These are phyloP conservation scores for Starmerella tilneyi DNA, from an alignment of 805 yeast species.

Conservation along the genomic window DNA sequence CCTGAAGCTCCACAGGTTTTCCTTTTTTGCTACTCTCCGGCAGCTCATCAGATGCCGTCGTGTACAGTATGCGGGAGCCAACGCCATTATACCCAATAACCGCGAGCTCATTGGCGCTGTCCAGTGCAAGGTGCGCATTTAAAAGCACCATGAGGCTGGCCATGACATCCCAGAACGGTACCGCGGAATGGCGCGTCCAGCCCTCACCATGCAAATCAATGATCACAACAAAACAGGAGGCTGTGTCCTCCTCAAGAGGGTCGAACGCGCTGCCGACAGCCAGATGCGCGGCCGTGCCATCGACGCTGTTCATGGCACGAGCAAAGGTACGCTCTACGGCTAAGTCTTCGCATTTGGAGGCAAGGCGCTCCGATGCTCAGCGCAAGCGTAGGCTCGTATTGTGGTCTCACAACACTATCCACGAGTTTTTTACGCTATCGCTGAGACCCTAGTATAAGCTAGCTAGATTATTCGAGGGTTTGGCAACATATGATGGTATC, in stretches of 20 bases:
- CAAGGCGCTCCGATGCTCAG: too few species aligned
- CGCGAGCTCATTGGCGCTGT: constrained; percentile 74
- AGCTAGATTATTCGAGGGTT: too few species aligned
- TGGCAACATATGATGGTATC: too few species aligned
- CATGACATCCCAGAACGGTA: constrained; percentile 46
- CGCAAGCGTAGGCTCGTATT: too few species aligned
- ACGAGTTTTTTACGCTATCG: too few species aligned
- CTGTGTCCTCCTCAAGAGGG: constrained; percentile 47
- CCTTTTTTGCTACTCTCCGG: not conserved
- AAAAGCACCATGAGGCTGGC: constrained; percentile 62
- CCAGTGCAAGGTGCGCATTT: constrained; percentile 79
- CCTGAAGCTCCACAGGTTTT: constrained; percentile 29
- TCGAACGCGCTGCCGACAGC: constrained; percentile 15
- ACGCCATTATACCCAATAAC: constrained; percentile 63
- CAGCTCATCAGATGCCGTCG: constrained; percentile 29
- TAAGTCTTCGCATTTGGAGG: too few species aligned
- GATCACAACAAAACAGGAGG: constrained; percentile 68
- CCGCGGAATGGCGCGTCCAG: constrained; percentile 39
- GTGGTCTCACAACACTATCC: too few species aligned
- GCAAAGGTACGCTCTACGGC: not conserved
- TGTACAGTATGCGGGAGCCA: constrained; percentile 64
- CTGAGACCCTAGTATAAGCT: too few species aligned
- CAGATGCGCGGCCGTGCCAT: constrained; percentile 29
- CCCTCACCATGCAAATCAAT: constrained; percentile 67
- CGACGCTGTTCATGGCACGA: constrained; percentile 29